These are phyloP conservation scores for Pseudogymnoascus sp. DNA, from an alignment of 2,329 filamentous ascomycete species.

Conservation along the genomic window DNA sequence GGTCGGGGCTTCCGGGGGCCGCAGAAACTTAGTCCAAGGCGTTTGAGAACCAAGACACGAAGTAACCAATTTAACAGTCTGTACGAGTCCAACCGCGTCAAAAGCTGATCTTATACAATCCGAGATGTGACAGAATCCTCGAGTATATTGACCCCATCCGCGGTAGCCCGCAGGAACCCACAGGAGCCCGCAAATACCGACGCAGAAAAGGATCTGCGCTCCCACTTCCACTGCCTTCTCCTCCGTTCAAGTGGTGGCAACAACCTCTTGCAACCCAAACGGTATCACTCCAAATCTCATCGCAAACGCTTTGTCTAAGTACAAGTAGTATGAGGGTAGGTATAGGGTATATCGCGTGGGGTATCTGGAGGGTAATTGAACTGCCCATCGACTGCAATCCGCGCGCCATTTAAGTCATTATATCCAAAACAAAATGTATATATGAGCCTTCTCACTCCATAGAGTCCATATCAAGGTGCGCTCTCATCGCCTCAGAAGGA, in stretches of 20 bases:
- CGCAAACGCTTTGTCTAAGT: neutral
- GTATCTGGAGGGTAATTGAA: neutral
- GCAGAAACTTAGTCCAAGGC: slow-evolving; percentile 1
- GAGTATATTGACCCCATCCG: neutral
- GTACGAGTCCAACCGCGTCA: slow-evolving; percentile 2
- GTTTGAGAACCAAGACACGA: neutral
- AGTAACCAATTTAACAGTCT: slow-evolving; percentile 6
- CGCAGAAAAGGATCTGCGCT: neutral
- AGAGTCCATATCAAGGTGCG: neutral
- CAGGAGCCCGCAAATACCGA: neutral
- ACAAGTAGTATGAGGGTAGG: neutral
- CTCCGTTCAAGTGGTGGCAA: neutral
- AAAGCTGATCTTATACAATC: slow-evolving; percentile 8
- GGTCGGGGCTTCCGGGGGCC: neutral
- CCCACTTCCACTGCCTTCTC: neutral
- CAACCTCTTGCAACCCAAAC: neutral
- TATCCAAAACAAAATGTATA: neutral
- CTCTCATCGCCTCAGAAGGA: neutral
- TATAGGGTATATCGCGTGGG: neutral
- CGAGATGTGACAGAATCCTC: neutral
- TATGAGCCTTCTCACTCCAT: slow-evolving; percentile 4
- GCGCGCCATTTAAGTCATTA: neutral
- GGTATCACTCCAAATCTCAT: neutral
- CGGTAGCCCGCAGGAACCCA: neutral
- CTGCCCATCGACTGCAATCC: neutral